Percentiles rank a stretch among this genome's conserved stretches.
Evolutionary conservation across 1,284 basidiomycete genomes (phyloP).

Genomic region (Macrocystidia cucumis): DNA sequence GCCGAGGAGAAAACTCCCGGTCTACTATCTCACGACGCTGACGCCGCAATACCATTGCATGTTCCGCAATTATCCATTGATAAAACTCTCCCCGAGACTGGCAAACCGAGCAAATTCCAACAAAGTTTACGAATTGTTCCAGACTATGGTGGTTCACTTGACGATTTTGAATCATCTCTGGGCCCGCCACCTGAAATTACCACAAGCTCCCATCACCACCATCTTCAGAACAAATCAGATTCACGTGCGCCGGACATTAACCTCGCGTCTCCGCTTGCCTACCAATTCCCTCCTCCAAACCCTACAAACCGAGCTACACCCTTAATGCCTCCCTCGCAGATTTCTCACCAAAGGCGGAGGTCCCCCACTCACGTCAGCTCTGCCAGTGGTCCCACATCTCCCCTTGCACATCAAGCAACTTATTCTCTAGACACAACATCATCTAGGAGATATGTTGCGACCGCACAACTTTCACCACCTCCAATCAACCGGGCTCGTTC

Average conservation of each 20-base stretch:
- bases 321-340: conserved; percentile 8
- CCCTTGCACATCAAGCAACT: conserved; percentile 36
- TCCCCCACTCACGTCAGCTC: conserved; percentile 26
- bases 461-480: conserved; percentile 20
- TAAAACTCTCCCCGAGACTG: too few relatives aligned
- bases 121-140: too few relatives aligned
- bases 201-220: too few relatives aligned
- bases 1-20: too few relatives aligned
- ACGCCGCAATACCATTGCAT: too few relatives aligned
- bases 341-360: too few relatives aligned
- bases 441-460: conserved; percentile 26
- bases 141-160: too few relatives aligned
- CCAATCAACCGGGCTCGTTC: conserved; percentile 41
- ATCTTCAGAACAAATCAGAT: conserved; percentile 7
- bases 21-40: too few relatives aligned
- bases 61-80: too few relatives aligned
- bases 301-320: conserved; percentile 11
- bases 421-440: conserved; percentile 44
- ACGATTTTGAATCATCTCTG: too few relatives aligned
- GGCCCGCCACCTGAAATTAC: conserved; percentile 5
- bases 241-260: conserved; percentile 20
- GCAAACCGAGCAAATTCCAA: too few relatives aligned
- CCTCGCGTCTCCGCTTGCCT: conserved; percentile 32
- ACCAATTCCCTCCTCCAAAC: conserved; percentile 30
- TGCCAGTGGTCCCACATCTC: conserved; percentile 15